phyloP scores from a whole-genome alignment of 1,284 basidiomycete species.

The Pseudozyma pruni region DNA sequence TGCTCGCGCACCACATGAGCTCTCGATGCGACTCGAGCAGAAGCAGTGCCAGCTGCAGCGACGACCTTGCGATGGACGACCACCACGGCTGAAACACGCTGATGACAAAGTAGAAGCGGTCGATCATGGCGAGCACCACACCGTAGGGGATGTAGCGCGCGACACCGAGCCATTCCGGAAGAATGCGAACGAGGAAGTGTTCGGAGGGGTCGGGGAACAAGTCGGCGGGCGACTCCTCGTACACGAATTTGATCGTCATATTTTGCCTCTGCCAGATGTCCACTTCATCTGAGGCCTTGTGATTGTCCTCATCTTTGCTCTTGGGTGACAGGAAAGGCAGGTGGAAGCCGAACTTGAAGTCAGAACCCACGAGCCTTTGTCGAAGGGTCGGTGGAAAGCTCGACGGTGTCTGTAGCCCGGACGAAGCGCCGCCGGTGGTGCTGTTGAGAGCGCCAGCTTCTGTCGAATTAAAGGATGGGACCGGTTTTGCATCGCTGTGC shows the following conservation, averaged over 20 bases:
- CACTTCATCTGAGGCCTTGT: background rate
- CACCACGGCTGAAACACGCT: conserved; percentile 32
- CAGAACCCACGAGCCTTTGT: conserved; percentile 13
- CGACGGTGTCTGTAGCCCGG: conserved; percentile 19
- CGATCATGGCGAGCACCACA: conserved; percentile 18
- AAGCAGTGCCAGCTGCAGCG: conserved; percentile 37
- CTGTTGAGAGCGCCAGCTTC: background rate
- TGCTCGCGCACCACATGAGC: conserved; percentile 35
- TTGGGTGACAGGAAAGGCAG: conserved; percentile 19
- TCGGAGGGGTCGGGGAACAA: conserved; percentile 14
- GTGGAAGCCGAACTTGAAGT: conserved; percentile 19
- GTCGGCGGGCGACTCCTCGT: conserved; percentile 22
- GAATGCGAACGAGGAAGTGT: conserved; percentile 22
- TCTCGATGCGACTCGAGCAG: conserved; percentile 33
- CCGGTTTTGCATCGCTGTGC: background rate
- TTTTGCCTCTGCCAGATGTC: conserved; percentile 35
- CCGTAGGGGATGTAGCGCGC: conserved; percentile 28
- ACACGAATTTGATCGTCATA: conserved; percentile 26
- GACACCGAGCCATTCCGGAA: conserved; percentile 42
- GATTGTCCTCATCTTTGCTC: conserved; percentile 2
- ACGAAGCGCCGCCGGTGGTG: background rate
- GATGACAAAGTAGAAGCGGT: conserved; percentile 27
- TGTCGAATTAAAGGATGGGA: background rate
- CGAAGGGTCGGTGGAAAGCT: conserved; percentile 20
- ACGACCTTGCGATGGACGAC: conserved; percentile 24